These are phyloP conservation scores for Tolypocladium tundrense DNA, from an alignment of 2,329 filamentous ascomycete species.

Conservation along the genomic window DNA sequence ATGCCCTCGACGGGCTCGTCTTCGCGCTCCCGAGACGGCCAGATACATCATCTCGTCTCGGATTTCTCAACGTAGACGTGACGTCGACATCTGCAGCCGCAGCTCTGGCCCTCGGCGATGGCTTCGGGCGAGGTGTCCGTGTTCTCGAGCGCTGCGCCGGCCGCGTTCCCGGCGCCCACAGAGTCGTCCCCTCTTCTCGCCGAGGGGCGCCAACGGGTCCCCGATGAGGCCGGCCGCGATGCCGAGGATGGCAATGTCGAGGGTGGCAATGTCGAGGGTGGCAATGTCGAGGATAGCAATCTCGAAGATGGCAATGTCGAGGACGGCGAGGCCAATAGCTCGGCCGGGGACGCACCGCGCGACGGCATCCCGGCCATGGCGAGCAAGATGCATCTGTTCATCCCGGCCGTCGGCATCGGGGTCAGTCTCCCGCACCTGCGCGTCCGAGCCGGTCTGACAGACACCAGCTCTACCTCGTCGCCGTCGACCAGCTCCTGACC, in stretches of 20 bases:
- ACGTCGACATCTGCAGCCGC: too few relatives aligned
- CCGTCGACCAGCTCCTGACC: conserved; percentile 67
- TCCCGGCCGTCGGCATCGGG: conserved; percentile 28
- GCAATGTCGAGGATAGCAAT: too few relatives aligned
- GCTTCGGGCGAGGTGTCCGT: too few relatives aligned
- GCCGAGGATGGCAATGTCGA: neutral
- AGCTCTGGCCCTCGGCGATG: too few relatives aligned
- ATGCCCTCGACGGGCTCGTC: too few relatives aligned
- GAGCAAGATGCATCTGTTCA: conserved; percentile 25
- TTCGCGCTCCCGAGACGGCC: too few relatives aligned
- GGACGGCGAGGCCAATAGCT: neutral
- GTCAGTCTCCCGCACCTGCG: conserved; percentile 9
- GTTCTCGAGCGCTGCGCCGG: neutral
- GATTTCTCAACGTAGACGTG: too few relatives aligned
- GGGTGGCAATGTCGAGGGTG: too few relatives aligned
- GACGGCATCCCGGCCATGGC: conserved; percentile 9
- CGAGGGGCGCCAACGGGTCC: conserved; percentile 3
- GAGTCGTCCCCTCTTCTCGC: neutral
- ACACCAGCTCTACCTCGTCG: conserved; percentile 53
- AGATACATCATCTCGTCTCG: too few relatives aligned
- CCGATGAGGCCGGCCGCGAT: too few relatives aligned
- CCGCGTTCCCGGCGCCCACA: neutral
- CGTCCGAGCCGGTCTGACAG: too few relatives aligned
- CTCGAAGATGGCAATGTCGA: too few relatives aligned
- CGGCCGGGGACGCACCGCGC: neutral